A percentile compares a stretch with the other conserved stretches of the same genome.
Conservation (phyloP, 331 rosid genomes). For the Rhamnella rubrinervis region DNA sequence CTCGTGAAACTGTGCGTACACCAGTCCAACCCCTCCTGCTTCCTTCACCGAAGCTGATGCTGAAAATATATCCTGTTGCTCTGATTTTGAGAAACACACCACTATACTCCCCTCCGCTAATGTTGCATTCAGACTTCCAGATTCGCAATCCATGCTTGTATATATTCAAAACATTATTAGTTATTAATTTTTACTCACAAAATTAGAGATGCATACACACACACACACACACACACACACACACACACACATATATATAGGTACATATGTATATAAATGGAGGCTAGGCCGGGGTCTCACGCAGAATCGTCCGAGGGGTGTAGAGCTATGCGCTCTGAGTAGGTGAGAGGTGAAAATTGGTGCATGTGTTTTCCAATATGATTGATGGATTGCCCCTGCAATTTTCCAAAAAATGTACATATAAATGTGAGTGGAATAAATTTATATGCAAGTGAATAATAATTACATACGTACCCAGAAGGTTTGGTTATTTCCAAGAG, state of each 20-base stretch:
- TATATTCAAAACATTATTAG: too few species aligned
- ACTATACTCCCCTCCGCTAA: slow-evolving; percentile 66
- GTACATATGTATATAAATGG: slow-evolving; percentile 6
- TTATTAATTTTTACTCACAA: neutral
- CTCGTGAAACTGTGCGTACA: slow-evolving; percentile 52
- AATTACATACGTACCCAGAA: slow-evolving; percentile 39
- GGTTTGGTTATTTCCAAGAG: slow-evolving; percentile 62
- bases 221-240: too few species aligned
- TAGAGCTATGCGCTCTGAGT: slow-evolving; percentile 65
- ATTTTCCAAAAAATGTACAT: neutral
- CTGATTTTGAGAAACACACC: slow-evolving; percentile 53
- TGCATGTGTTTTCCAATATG: slow-evolving; percentile 37
- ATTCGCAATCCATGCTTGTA: slow-evolving; percentile 58
- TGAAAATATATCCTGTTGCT: slow-evolving; percentile 41
- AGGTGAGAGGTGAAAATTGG: slow-evolving; percentile 45
- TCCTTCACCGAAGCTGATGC: slow-evolving; percentile 53
- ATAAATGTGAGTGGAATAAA: neutral
- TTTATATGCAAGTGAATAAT: neutral
- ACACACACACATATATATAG: too few species aligned
- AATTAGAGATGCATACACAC: slow-evolving; percentile 10
- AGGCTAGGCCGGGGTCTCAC: slow-evolving; percentile 40
- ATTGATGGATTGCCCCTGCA: slow-evolving; percentile 60
- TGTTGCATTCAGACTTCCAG: slow-evolving; percentile 68
- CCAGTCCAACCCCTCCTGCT: slow-evolving; percentile 70
- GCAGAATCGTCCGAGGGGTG: slow-evolving; percentile 45